phyloP scores from a whole-genome alignment of 768 basidiomycete genomes.

The Mycena belliarum region DNA sequence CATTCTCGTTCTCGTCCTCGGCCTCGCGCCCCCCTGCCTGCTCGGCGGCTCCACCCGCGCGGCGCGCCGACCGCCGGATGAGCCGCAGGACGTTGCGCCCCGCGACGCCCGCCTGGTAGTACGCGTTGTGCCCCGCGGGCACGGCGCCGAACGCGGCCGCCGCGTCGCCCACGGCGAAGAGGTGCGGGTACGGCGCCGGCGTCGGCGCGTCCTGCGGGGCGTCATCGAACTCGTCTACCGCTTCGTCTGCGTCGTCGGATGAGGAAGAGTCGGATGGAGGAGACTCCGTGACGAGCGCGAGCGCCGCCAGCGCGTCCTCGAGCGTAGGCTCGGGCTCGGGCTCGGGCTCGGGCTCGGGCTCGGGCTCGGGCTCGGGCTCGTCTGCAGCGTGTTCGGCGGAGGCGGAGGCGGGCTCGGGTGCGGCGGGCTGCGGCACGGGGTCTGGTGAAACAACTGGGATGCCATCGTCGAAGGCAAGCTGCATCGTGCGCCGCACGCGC shows the following conservation, averaged over 20 bases:
- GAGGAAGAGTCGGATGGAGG: conserved; percentile 1
- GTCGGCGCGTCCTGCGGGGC: conserved; percentile 11
- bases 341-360: neutral
- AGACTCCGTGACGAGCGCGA: too few relatives aligned
- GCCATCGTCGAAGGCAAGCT: conserved; percentile 47
- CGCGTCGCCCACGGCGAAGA: conserved; percentile 64
- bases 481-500: conserved; percentile 53
- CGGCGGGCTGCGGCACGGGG: neutral
- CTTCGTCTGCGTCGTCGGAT: neutral
- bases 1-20: neutral
- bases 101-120: conserved; percentile 53
- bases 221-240: neutral
- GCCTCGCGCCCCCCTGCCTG: too few relatives aligned
- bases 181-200: conserved; percentile 50
- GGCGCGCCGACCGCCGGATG: conserved; percentile 22
- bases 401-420: neutral
- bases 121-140: conserved; percentile 59
- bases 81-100: conserved; percentile 55
- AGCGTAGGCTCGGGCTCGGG: conserved; percentile 3
- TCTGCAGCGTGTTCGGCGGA: too few relatives aligned
- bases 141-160: conserved; percentile 68
- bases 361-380: neutral
- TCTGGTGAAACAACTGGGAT: neutral
- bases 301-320: conserved; percentile 23
- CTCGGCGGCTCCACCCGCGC: too few relatives aligned